Conservation (phyloP, 495 filamentous ascomycete genomes). For the Aspergillus mulundensis region DNA sequence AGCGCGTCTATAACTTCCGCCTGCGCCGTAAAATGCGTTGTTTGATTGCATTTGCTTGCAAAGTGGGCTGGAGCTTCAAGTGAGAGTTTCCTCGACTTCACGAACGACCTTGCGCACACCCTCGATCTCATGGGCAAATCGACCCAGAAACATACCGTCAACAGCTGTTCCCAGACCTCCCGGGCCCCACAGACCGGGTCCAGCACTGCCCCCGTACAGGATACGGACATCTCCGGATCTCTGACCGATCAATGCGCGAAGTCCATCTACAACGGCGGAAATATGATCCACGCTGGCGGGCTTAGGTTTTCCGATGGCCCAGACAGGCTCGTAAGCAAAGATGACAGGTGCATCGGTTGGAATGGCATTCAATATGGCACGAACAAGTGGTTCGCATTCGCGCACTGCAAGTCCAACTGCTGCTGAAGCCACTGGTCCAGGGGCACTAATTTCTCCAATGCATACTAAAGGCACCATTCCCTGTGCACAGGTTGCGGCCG, state of each 20-base stretch:
- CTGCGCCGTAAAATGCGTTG: neutral
- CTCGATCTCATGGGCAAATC: conserved; percentile 73
- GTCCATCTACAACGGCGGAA: conserved; percentile 57
- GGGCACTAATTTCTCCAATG: conserved; percentile 61
- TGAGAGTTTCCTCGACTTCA: conserved; percentile 56
- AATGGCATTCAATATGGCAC: conserved; percentile 54
- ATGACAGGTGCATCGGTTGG: conserved; percentile 62
- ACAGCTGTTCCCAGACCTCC: conserved; percentile 58
- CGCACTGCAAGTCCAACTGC: conserved; percentile 54
- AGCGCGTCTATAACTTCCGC: neutral
- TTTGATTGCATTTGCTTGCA: neutral
- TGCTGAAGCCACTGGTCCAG: conserved; percentile 45
- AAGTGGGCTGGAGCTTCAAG: neutral
- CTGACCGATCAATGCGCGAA: conserved; percentile 45
- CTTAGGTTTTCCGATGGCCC: conserved; percentile 73
- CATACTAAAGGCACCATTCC: conserved; percentile 76
- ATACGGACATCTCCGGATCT: conserved; percentile 56
- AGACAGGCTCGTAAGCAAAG: conserved; percentile 84
- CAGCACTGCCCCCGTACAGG: conserved; percentile 77
- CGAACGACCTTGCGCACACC: conserved; percentile 62
- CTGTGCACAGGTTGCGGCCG: conserved; percentile 58
- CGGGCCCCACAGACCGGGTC: conserved; percentile 65
- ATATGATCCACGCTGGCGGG: conserved; percentile 75
- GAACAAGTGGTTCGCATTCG: conserved; percentile 63
- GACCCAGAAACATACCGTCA: conserved; percentile 77